Conservation (phyloP, 495 filamentous ascomycete genomes). For the Aspergillus indologenus region DNA sequence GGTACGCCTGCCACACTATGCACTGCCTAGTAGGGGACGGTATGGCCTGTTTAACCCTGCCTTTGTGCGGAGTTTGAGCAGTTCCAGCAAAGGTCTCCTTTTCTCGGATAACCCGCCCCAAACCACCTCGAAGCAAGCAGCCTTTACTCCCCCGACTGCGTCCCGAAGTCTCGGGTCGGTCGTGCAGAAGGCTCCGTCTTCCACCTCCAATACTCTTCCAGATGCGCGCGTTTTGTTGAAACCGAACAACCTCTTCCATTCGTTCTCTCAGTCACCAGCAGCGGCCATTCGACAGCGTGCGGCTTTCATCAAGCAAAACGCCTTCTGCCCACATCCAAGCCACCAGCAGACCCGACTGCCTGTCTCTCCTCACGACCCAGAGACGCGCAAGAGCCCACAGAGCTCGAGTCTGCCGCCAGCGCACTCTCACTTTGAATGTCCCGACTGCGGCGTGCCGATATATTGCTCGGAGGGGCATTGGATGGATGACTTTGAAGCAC, state of each 20-base stretch:
- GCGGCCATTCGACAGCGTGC: slow-evolving; percentile 81
- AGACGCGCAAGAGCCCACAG: slow-evolving; percentile 47
- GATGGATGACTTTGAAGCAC: slow-evolving; percentile 88
- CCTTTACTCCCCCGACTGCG: background rate
- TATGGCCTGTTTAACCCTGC: slow-evolving; percentile 22
- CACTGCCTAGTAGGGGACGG: slow-evolving; percentile 23
- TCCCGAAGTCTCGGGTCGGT: slow-evolving; percentile 7
- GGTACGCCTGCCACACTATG: slow-evolving; percentile 9
- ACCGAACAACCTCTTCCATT: slow-evolving; percentile 87
- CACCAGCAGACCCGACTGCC: slow-evolving; percentile 68
- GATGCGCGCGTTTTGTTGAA: slow-evolving; percentile 55
- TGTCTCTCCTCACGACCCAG: slow-evolving; percentile 57
- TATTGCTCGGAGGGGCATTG: slow-evolving; percentile 93
- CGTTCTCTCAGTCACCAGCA: slow-evolving; percentile 81
- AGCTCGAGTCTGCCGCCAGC: slow-evolving; percentile 57
- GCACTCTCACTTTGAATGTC: slow-evolving; percentile 90
- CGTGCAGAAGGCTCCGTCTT: slow-evolving; percentile 29
- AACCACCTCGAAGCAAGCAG: slow-evolving; percentile 19
- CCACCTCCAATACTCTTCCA: slow-evolving; percentile 20
- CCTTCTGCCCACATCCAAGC: slow-evolving; percentile 83
- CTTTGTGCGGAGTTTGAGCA: slow-evolving; percentile 33
- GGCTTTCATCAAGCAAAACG: slow-evolving; percentile 83
- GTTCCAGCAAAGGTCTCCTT: slow-evolving; percentile 25
- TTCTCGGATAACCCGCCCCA: slow-evolving; percentile 10
- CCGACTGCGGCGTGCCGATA: slow-evolving; percentile 91